Evolutionary conservation across 306 rosid species (phyloP).

Genomic region (Dalbergia oliveri): DNA sequence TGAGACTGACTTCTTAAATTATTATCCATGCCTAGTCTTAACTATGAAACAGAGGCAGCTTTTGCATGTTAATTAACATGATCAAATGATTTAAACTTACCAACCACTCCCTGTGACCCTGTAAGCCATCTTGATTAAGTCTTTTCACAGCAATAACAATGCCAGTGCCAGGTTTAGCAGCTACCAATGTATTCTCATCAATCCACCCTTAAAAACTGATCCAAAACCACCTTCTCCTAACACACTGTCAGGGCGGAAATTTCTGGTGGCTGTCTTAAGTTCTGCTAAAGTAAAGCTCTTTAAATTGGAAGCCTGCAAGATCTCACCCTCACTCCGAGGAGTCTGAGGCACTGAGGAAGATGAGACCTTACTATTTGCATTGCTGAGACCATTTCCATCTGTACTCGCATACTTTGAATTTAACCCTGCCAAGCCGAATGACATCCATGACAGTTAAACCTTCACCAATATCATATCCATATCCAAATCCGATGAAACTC

Average conservation of each 20-base stretch:
- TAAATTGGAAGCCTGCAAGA: conserved; percentile 64
- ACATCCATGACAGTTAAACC: conserved; percentile 21
- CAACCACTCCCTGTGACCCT: conserved; percentile 79
- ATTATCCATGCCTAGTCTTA: conserved; percentile 4
- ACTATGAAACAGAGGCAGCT: not conserved
- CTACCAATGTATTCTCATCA: conserved; percentile 58
- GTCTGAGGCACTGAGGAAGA: conserved; percentile 56
- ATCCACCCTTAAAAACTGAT: conserved; percentile 80
- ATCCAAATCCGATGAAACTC: conserved; percentile 12
- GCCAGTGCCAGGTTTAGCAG: conserved; percentile 74
- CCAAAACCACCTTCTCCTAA: conserved; percentile 77
- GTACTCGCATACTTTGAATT: conserved; percentile 54
- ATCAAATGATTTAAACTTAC: conserved; percentile 53
- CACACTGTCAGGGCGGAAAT: conserved; percentile 71
- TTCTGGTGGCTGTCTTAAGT: conserved; percentile 74
- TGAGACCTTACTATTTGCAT: conserved; percentile 51
- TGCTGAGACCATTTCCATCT: conserved; percentile 49
- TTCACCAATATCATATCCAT: not conserved
- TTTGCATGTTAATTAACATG: conserved; percentile 12
- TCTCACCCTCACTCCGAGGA: conserved; percentile 73
- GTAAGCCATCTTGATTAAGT: conserved; percentile 65
- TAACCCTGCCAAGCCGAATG: conserved; percentile 50
- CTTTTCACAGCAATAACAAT: conserved; percentile 72
- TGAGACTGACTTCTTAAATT: conserved; percentile 1
- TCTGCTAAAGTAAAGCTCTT: conserved; percentile 65